Percentiles rank a stretch among this genome's conserved stretches.
phyloP scores from a whole-genome alignment of 2,329 filamentous ascomycete species.

The Fusarium sp. region DNA sequence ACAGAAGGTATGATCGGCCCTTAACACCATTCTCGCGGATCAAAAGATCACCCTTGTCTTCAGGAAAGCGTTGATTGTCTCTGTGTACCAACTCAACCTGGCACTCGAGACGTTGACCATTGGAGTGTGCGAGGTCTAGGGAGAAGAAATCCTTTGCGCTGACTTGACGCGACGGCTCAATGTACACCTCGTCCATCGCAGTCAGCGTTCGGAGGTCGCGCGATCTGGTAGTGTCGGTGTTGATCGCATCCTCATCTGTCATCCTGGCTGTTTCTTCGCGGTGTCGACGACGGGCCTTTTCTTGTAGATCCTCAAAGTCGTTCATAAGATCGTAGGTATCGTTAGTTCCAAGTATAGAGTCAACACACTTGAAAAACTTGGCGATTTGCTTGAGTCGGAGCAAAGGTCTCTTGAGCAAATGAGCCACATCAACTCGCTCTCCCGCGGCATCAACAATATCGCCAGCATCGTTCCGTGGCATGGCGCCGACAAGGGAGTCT shows the following conservation, averaged over 20 bases:
- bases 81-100: conserved; percentile 87
- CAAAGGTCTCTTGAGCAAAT: conserved; percentile 88
- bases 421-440: conserved; percentile 93
- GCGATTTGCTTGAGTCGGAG: conserved; percentile 88
- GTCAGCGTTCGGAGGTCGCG: conserved; percentile 83
- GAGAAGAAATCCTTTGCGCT: conserved; percentile 91
- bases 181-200: conserved; percentile 73
- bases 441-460: conserved; percentile 79
- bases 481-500: conserved; percentile 67
- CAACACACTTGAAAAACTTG: conserved; percentile 80
- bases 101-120: conserved; percentile 88
- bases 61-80: conserved; percentile 77
- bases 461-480: conserved; percentile 72
- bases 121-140: conserved; percentile 86
- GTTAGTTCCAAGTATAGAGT: conserved; percentile 64
- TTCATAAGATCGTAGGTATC: conserved; percentile 54
- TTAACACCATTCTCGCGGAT: conserved; percentile 87
- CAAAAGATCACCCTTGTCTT: conserved; percentile 83
- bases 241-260: conserved; percentile 85
- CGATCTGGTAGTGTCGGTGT: conserved; percentile 82
- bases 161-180: conserved; percentile 84
- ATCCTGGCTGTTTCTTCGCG: conserved; percentile 76
- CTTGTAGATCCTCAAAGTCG: conserved; percentile 77
- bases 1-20: conserved; percentile 82
- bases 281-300: conserved; percentile 75